A percentile compares a stretch with the other conserved stretches of the same genome.
Conservation (phyloP, 2,329 filamentous ascomycete species). For the Pezicula carpinea region DNA sequence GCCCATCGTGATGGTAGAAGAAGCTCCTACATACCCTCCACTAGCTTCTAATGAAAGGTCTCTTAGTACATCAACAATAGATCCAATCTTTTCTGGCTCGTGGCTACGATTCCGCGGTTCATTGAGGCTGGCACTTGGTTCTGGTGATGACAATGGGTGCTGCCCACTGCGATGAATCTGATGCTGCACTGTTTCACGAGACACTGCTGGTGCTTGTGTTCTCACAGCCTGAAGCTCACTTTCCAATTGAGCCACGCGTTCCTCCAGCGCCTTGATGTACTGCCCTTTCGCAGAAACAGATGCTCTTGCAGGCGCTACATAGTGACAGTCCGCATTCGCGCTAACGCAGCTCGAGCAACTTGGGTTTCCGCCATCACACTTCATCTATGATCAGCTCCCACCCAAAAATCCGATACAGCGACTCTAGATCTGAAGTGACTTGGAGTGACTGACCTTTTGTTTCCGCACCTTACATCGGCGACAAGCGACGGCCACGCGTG, state of each 20-base stretch:
- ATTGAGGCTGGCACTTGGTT: background rate
- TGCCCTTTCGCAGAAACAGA: background rate
- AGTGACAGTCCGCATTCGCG: slow-evolving; percentile 10
- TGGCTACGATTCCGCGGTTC: background rate
- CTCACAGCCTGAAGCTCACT: slow-evolving; percentile 2
- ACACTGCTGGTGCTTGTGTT: slow-evolving; percentile 11
- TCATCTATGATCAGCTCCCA: background rate
- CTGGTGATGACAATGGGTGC: background rate
- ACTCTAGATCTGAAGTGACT: background rate
- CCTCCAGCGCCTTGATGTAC: slow-evolving; percentile 13
- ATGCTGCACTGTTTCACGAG: slow-evolving; percentile 1
- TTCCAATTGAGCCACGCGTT: slow-evolving; percentile 17
- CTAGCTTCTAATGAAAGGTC: slow-evolving; percentile 20
- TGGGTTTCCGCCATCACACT: slow-evolving; percentile 4
- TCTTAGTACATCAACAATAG: slow-evolving; percentile 17
- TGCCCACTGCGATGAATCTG: slow-evolving; percentile 2
- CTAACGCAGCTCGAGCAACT: slow-evolving; percentile 12
- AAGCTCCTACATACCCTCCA: slow-evolving; percentile 20
- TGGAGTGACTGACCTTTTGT: slow-evolving; percentile 4
- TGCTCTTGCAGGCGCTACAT: slow-evolving; percentile 6
- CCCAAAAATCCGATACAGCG: background rate
- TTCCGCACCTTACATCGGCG: slow-evolving; percentile 18
- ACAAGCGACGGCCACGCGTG: slow-evolving; percentile 17
- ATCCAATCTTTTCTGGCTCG: slow-evolving; percentile 5
- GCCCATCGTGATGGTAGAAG: slow-evolving; percentile 21